Conservation (phyloP, 768 basidiomycete genomes). For the Tubosaeta sp. region DNA sequence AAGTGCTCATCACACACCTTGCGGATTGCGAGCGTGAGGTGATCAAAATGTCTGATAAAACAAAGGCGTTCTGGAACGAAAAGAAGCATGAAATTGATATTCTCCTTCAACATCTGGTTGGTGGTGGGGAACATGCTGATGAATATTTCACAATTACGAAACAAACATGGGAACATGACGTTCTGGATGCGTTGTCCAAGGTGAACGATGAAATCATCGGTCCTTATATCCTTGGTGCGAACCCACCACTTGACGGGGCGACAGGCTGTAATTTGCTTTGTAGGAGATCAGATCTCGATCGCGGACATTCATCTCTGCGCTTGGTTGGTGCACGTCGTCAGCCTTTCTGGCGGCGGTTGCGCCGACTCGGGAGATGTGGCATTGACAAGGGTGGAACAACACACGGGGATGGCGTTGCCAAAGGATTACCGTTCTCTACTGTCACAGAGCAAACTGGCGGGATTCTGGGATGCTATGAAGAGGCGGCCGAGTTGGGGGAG, state of each 20-base stretch:
- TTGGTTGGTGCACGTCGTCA: constrained; percentile 64
- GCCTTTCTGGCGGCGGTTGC: constrained; percentile 49
- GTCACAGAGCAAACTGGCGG: constrained; percentile 52
- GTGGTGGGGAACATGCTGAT: constrained; percentile 38
- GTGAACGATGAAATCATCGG: constrained; percentile 58
- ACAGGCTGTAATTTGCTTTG: not conserved
- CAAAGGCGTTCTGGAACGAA: constrained; percentile 56
- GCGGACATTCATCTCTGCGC: constrained; percentile 78
- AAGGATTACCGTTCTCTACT: constrained; percentile 35
- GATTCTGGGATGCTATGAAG: constrained; percentile 69
- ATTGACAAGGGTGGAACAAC: constrained; percentile 48
- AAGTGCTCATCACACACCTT: constrained; percentile 47
- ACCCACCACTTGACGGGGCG: not conserved
- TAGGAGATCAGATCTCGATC: constrained; percentile 79
- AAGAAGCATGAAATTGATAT: constrained; percentile 44
- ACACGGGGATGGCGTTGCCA: constrained; percentile 40
- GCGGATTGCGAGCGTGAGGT: constrained; percentile 45
- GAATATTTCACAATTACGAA: constrained; percentile 50
- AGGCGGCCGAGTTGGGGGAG: constrained; percentile 68
- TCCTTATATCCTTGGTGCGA: constrained; percentile 61
- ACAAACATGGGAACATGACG: constrained; percentile 47
- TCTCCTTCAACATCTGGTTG: constrained; percentile 45
- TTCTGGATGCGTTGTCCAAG: constrained; percentile 43
- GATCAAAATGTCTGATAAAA: constrained; percentile 57
- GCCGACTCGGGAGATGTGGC: constrained; percentile 49